Base-by-base conservation (phyloP, 1,139 yeast species). In the Chernovozyma sophiae-reginae region DNA sequence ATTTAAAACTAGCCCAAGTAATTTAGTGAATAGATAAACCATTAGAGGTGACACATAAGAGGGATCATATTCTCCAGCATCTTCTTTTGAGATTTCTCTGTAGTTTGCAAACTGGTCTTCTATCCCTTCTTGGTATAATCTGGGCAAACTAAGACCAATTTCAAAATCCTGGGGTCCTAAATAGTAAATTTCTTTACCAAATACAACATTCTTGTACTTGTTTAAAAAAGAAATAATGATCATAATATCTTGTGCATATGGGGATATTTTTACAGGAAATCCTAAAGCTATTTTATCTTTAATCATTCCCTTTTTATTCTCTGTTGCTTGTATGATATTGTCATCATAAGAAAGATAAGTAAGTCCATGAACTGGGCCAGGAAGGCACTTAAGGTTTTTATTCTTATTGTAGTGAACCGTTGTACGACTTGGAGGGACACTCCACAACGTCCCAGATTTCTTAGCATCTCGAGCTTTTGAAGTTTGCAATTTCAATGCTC, bases 111-210 rank as follows among this genome's bases (percentile, higher is more conserved):
- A 48, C 12, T 51, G 53, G 36, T 13, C 39, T 37, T 14, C 42
- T 42, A 12, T 3, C 6, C 23, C 15, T 12, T 25, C 23, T 15
- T 28, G 36, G 20, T 13, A 17, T 18, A 30, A 37, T 13, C 13
- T 26, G 11, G 61, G 58, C 27, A 75, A 51, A 20, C 72, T 62
- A 30, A 76, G 53, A 1, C 81, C 81, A 17, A 56, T 52, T 46
- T 76, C 81, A 25, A 77, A 58, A 45, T 72, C 77, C 41, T 68
- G 72, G 11, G 80, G 79, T 1, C 67, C 62, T 11, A 59, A 35
- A 25, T 60, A 58, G 19, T 62, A 58, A 10, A 73, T 41, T 11
- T 53, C 59, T 2, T 41, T 41, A 32, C 64, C 58, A 27, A 57
- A 56, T 2, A 62, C 37, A 4, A 60, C 41, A 5, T 54, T 51